Conservation (phyloP, 2,329 filamentous ascomycete species). For the Nemania diffusa region DNA sequence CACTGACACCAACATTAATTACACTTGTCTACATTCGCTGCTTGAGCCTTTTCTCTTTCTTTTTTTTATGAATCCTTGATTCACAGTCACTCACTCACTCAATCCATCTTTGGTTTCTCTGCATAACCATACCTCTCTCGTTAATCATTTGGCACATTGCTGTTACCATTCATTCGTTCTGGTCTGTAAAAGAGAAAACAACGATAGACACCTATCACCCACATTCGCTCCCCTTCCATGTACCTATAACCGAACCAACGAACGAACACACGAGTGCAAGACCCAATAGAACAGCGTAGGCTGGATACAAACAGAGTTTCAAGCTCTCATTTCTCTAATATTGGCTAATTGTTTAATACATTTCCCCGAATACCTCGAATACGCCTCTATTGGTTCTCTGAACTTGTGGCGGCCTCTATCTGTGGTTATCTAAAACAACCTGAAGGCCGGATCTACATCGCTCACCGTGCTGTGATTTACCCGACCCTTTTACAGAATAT, state of each 20-base stretch:
- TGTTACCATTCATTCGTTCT: constrained; percentile 2
- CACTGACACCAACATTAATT: constrained; percentile 32
- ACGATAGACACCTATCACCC: not conserved
- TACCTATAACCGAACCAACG: constrained; percentile 2
- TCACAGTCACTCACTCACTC: constrained; percentile 29
- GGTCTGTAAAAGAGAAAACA: not conserved
- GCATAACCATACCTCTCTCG: not conserved
- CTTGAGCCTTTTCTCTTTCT: constrained; percentile 10
- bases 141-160: constrained; percentile 18
- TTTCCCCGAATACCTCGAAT: not conserved
- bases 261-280: not conserved
- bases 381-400: not conserved
- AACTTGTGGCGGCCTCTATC: not conserved
- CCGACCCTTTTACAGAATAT: constrained; percentile 12
- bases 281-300: not conserved
- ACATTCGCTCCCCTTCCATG: not conserved
- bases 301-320: not conserved
- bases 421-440: not conserved
- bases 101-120: constrained; percentile 18
- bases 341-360: constrained; percentile 16
- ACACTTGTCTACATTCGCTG: constrained; percentile 16
- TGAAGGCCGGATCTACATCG: not conserved
- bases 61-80: constrained; percentile 15
- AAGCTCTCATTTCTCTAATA: constrained; percentile 11
- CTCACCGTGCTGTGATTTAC: not conserved